Base-by-base conservation (phyloP, 2,329 filamentous ascomycete species). In the Talaromyces sp. region DNA sequence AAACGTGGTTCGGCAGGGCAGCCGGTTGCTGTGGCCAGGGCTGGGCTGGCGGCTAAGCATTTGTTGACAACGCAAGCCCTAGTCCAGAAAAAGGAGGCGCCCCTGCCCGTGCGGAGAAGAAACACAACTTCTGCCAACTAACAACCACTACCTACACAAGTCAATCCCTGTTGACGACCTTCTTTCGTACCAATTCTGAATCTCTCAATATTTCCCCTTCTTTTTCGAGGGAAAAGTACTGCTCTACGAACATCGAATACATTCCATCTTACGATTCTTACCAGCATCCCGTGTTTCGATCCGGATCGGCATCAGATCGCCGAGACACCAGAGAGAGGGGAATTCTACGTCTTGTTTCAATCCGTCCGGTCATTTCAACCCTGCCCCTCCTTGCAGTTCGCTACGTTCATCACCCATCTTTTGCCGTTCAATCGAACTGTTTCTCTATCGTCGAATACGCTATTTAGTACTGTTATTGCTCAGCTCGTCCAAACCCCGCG, bases 51-150 rank as follows among this genome's bases (percentile, higher is more conserved):
- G 27, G 27, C 49, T 31, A 53, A 31, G 49, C 34, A n/a, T 61
- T 54, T 56, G 61, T 63, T 63, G 61, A 63, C 51, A 56, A 34
- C 22, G 4, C 61, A 43, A 36, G n/a, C 25, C 34, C 49, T 34
- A 54, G 27, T 34, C 49, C 36, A 43, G 6, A 43, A 38, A 59
- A 61, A 61, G 27, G 27, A 43, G 56, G 54, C 45, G 61, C 61
- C 36, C 61, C 51, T 63, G 47, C 61, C 60, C 22, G 49, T 63
- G 61, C 61, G 61, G 61, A 63, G 61, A 63, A 56, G 31, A 54
- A 31, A 56, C 2, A 56, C 29, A 53, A 53, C 49, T 25, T 43
- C 19, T 51, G 47, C 45, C 45, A 49, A 27, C 45, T 34, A 54
- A 54, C 51, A 31, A 34, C 25, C 22, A 27, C 22, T 1, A 22